phyloP scores from a whole-genome alignment of 345 rosid species.

The Gossypium thurberi region DNA sequence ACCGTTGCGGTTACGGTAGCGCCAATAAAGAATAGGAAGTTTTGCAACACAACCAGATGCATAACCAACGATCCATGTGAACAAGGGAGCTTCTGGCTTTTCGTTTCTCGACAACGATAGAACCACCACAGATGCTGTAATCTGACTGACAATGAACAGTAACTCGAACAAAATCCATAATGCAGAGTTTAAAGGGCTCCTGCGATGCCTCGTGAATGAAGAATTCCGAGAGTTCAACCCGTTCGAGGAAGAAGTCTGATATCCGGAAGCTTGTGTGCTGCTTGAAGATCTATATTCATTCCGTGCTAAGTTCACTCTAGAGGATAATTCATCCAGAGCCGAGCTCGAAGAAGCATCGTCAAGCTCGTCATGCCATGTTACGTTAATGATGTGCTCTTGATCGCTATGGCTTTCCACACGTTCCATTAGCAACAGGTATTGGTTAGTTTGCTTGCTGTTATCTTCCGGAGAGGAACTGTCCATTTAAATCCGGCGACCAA shows the following conservation, averaged over 20 bases:
- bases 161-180: constrained; percentile 81
- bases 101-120: constrained; percentile 59
- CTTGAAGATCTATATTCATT: constrained; percentile 31
- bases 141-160: constrained; percentile 59
- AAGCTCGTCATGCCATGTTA: constrained; percentile 36
- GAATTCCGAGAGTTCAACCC: constrained; percentile 33
- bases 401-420: constrained; percentile 22
- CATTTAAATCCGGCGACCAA: constrained; percentile 42
- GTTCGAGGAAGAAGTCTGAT: constrained; percentile 30
- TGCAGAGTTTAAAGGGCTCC: constrained; percentile 78
- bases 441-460: constrained; percentile 35
- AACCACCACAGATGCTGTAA: constrained; percentile 68
- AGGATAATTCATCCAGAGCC: constrained; percentile 33
- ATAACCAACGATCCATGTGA: constrained; percentile 78
- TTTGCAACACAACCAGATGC: constrained; percentile 77
- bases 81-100: constrained; percentile 73
- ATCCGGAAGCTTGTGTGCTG: constrained; percentile 15
- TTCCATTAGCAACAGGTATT: constrained; percentile 64
- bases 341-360: constrained; percentile 42
- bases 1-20: constrained; percentile 42
- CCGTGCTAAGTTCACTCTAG: constrained; percentile 22
- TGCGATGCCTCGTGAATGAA: constrained; percentile 32
- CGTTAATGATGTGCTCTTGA: constrained; percentile 51
- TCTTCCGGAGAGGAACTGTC: constrained; percentile 40
- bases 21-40: constrained; percentile 85